Base-by-base conservation (phyloP, 2,329 filamentous ascomycete genomes). In the Amphichorda felina region DNA sequence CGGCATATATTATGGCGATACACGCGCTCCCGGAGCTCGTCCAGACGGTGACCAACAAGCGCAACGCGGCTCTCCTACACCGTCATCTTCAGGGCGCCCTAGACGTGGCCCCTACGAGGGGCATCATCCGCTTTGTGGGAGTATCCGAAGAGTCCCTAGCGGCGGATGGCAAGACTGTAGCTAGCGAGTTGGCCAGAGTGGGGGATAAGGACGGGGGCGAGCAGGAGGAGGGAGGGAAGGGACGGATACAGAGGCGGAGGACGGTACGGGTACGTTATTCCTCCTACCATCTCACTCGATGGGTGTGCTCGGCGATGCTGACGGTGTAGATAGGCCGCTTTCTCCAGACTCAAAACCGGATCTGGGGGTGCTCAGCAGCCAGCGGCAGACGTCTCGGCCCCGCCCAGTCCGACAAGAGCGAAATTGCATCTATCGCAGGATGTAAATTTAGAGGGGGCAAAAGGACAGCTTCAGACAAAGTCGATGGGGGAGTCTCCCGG, bases 41-140 rank as follows among this genome's bases (percentile, higher is more conserved):
- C 38, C 77, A 79, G 41, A 74, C 82, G 0, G 71, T 76, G 4
- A 84, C 75, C 35, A 94, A 94, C 60, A 82, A 82, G 53, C 75
- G 85, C 42, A 91, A 89, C 54, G 76, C 84, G 1, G 68, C 70
- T n/a, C 59, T 93, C 14, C 71, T 93, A 4, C 83, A 91, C 50
- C 67, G 65, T n/a, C 79, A 82, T 52, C 70, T 94, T 55, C 67
- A 76, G 11, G 79, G 85, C 17, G 66, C 76, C 1, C 63, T 94
- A 1, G 71, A 73, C 2, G 82, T 94, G 3, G 48, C 66, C 0
- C 56, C 77, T 0, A 63, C 72, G 1, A 71, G 84, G 27, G 86
- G 87, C 2, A 67, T 87, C 24, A 59, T 94, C 38, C 75, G 78
- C 24, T 94, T 89, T 47, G 58, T 76, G 6, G 61, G 79, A 1